Evolutionary conservation across 176 grass and related monocot genomes (phyloP).

Genomic region (Musa schizocarpa): DNA sequence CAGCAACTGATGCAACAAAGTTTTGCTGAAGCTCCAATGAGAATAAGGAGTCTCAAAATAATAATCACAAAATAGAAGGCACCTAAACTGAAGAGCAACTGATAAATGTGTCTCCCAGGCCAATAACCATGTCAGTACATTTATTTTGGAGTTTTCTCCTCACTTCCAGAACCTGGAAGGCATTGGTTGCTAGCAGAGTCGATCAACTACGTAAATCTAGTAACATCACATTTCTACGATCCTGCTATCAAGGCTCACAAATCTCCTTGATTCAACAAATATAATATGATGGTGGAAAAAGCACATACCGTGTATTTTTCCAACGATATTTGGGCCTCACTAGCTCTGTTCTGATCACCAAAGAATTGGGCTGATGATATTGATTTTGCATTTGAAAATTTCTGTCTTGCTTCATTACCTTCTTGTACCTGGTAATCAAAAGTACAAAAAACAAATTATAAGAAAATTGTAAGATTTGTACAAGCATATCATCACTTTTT

Average conservation of each 20-base stretch:
- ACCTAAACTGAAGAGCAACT: too few relatives aligned
- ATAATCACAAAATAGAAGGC: too few relatives aligned
- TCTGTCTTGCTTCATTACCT: conserved; percentile 77
- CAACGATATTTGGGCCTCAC: conserved; percentile 66
- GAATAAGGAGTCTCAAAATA: too few relatives aligned
- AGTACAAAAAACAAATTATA: not conserved
- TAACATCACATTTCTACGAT: not conserved
- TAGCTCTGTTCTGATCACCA: conserved; percentile 44
- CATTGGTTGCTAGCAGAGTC: not conserved
- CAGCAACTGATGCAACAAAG: not conserved
- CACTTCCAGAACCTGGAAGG: not conserved
- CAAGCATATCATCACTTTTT: not conserved
- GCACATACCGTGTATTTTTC: conserved; percentile 80
- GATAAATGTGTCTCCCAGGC: too few relatives aligned
- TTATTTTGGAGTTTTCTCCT: not conserved
- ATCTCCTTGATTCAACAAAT: not conserved
- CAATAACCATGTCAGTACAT: not conserved
- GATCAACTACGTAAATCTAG: too few relatives aligned
- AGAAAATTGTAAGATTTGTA: not conserved
- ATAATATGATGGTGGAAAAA: not conserved
- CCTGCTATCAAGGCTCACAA: not conserved
- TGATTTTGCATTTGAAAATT: conserved; percentile 98
- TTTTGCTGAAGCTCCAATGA: too few relatives aligned
- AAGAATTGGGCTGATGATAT: conserved; percentile 98
- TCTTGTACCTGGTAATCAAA: conserved; percentile 52